These are phyloP conservation scores for Arachnomyces sp. DNA, from an alignment of 2,329 filamentous ascomycete genomes.

Conservation along the genomic window DNA sequence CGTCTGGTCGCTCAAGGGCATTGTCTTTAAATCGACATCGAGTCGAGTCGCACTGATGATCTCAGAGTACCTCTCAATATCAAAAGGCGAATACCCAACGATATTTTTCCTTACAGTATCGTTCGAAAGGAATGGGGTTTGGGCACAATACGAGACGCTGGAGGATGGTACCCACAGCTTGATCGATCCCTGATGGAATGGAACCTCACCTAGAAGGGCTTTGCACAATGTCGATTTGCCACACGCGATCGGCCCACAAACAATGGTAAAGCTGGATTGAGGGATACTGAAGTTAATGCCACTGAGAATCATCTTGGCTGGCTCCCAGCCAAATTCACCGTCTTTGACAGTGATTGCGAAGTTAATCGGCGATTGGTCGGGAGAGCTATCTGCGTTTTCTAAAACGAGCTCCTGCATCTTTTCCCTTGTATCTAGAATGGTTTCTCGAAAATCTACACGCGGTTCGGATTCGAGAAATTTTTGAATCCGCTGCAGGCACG, in stretches of 20 bases:
- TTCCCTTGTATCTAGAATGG: conserved; percentile 1
- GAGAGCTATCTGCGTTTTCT: conserved; percentile 1
- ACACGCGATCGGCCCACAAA: conserved; percentile 21
- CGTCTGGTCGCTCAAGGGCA: conserved; percentile 17
- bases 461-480: conserved; percentile 15
- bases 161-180: conserved; percentile 8
- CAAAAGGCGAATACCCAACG: conserved; percentile 9
- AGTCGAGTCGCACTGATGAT: conserved; percentile 18
- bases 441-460: conserved; percentile 12
- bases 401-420: background rate
- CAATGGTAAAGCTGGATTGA: conserved; percentile 18
- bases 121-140: conserved; percentile 15
- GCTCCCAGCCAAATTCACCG: conserved; percentile 21
- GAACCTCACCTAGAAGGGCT: conserved; percentile 27
- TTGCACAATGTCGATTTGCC: conserved; percentile 31
- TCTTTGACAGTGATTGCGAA: conserved; percentile 11
- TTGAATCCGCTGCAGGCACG: conserved; percentile 20
- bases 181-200: conserved; percentile 17
- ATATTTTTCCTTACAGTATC: conserved; percentile 15
- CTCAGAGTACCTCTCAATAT: conserved; percentile 12
- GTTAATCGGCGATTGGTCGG: background rate
- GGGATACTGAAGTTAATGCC: conserved; percentile 11
- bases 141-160: conserved; percentile 10
- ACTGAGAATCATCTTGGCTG: conserved; percentile 14
- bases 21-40: conserved; percentile 13